These are phyloP conservation scores for Solanum virginianum DNA, from an alignment of 257 asterid genomes.

Conservation along the genomic window DNA sequence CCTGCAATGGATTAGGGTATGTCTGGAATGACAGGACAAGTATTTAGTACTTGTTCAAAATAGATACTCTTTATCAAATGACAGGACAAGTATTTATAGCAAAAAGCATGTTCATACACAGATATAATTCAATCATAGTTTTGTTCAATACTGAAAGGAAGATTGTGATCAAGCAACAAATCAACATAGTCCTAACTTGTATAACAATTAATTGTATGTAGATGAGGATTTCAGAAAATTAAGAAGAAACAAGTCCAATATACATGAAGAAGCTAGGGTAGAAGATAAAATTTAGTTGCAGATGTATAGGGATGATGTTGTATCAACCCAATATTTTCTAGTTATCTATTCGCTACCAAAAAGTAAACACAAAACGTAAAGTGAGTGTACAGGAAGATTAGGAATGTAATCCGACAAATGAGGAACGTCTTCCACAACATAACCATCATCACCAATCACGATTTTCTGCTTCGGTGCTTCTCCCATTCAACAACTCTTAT, in stretches of 20 bases:
- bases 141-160: not conserved
- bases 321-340: too few species aligned
- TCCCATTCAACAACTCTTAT: not conserved
- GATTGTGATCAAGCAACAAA: too few species aligned
- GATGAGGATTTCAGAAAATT: not conserved
- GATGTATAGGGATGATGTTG: too few species aligned
- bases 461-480: conserved; percentile 10
- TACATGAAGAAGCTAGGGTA: too few species aligned
- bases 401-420: conserved; percentile 56
- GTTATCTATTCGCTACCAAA: too few species aligned
- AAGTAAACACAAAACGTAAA: too few species aligned
- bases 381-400: conserved; percentile 51
- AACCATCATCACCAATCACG: conserved; percentile 43
- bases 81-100: not conserved
- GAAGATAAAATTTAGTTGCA: too few species aligned
- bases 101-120: not conserved
- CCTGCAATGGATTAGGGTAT: conserved; percentile 69
- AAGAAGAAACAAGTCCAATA: too few species aligned
- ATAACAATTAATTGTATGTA: too few species aligned
- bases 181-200: not conserved
- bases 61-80: not conserved
- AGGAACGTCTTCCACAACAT: conserved; percentile 57
- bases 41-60: not conserved
- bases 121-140: not conserved
- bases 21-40: conserved; percentile 28